Evolutionary conservation across 1,139 yeast species (phyloP).

Genomic region (Scheffersomyces insectosa): DNA sequence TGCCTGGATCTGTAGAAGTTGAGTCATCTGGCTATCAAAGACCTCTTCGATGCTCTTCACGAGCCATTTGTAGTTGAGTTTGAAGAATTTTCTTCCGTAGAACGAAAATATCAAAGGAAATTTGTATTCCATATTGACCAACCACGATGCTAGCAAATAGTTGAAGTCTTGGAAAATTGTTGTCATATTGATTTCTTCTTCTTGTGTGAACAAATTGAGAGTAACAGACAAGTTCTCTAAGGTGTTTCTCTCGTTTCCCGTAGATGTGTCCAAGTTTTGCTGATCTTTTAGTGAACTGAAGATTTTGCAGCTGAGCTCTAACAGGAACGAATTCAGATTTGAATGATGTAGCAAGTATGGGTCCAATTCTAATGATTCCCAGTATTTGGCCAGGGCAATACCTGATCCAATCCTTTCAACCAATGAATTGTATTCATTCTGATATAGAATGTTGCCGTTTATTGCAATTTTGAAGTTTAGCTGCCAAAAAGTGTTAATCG

Average conservation of each 20-base stretch:
- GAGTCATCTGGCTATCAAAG: conserved; percentile 7
- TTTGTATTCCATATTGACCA: conserved; percentile 28
- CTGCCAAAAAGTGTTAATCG: conserved; percentile 2
- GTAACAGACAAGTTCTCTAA: conserved; percentile 12
- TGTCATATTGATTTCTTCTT: conserved; percentile 7
- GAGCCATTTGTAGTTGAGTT: conserved; percentile 23
- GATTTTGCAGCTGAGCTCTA: conserved; percentile 21
- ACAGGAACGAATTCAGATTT: conserved; percentile 1
- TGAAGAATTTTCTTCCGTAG: conserved; percentile 31
- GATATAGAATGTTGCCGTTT: conserved; percentile 13
- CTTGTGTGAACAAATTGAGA: conserved; percentile 13
- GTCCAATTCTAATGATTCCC: conserved; percentile 20
- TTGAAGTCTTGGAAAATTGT: conserved; percentile 24
- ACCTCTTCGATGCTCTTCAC: conserved; percentile 10
- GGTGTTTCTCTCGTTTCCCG: conserved; percentile 1
- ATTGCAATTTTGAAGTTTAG: conserved; percentile 13
- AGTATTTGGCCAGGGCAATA: conserved; percentile 11
- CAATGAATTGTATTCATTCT: conserved; percentile 12
- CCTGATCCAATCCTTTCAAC: conserved; percentile 12
- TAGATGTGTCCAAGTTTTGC: conserved; percentile 4
- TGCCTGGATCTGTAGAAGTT: background rate
- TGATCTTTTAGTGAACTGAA: conserved; percentile 15
- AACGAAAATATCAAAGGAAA: conserved; percentile 41
- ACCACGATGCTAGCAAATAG: conserved; percentile 29
- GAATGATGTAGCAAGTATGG: conserved; percentile 6